Percentiles rank a stretch among this genome's conserved stretches.
These are phyloP conservation scores for Fusarium robinianum DNA, from an alignment of 2,329 filamentous ascomycete genomes.

Conservation along the genomic window DNA sequence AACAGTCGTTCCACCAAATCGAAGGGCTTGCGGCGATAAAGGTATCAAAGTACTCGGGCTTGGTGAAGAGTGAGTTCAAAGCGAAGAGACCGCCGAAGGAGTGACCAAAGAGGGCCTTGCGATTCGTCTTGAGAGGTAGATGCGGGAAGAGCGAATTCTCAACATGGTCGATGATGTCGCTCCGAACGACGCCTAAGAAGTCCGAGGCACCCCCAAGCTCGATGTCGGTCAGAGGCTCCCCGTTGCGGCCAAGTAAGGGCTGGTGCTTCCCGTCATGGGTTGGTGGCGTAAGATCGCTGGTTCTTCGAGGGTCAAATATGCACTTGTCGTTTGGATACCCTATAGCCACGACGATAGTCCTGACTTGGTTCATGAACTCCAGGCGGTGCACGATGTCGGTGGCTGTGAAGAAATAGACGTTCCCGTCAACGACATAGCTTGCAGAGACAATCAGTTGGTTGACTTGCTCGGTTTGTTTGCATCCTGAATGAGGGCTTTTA, in stretches of 20 bases:
- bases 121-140: constrained; percentile 38
- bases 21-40: constrained; percentile 53
- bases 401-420: constrained; percentile 42
- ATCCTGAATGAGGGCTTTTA: constrained; percentile 13
- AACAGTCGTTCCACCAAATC: constrained; percentile 52
- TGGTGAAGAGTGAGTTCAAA: constrained; percentile 49
- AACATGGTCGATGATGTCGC: constrained; percentile 42
- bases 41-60: constrained; percentile 47
- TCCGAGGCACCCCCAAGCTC: constrained; percentile 48
- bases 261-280: constrained; percentile 26
- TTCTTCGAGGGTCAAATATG: constrained; percentile 38
- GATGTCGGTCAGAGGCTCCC: constrained; percentile 25
- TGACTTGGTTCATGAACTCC: constrained; percentile 30
- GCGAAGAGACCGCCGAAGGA: constrained; percentile 54
- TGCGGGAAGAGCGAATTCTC: constrained; percentile 29
- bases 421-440: constrained; percentile 44
- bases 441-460: background rate
- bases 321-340: constrained; percentile 37
- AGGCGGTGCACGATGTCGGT: constrained; percentile 36
- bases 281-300: constrained; percentile 38
- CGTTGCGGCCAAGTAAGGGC: constrained; percentile 23
- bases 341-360: constrained; percentile 40
- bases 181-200: constrained; percentile 49
- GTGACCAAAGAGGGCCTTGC: constrained; percentile 54
- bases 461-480: too few species aligned